Evolutionary conservation across 2,329 filamentous ascomycete genomes (phyloP).

Genomic region (Aspergillus fumigatus): DNA sequence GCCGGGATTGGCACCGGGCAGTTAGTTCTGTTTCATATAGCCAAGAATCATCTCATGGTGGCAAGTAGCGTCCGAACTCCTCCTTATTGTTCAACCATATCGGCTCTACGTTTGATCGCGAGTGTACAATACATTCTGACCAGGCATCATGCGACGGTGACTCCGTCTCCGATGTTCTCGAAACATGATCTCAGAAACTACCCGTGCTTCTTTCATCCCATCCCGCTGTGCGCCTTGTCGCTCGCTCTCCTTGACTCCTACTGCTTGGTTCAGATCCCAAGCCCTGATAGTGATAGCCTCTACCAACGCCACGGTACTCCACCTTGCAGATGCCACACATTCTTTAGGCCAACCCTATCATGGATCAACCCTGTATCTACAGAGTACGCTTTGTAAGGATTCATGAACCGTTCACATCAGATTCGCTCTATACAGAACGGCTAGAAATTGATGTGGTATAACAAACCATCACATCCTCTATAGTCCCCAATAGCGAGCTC

Average conservation of each 20-base stretch:
- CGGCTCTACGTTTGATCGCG: too few species aligned
- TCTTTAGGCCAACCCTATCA: background rate
- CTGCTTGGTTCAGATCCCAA: background rate
- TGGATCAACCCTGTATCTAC: background rate
- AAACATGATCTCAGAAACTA: too few species aligned
- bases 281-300: background rate
- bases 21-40: background rate
- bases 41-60: background rate
- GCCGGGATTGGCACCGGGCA: too few species aligned
- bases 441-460: background rate
- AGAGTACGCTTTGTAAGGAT: background rate
- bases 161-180: too few species aligned
- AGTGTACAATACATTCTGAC: too few species aligned
- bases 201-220: too few species aligned
- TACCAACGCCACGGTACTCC: too few species aligned
- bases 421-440: background rate
- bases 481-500: background rate
- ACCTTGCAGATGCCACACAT: too few species aligned
- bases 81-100: too few species aligned
- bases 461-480: background rate
- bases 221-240: background rate
- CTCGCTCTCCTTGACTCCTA: background rate
- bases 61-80: too few species aligned
- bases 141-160: too few species aligned
- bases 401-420: background rate